Evolutionary conservation across 129 eudicot species (phyloP).

Genomic region (Oenanthe sinensis): DNA sequence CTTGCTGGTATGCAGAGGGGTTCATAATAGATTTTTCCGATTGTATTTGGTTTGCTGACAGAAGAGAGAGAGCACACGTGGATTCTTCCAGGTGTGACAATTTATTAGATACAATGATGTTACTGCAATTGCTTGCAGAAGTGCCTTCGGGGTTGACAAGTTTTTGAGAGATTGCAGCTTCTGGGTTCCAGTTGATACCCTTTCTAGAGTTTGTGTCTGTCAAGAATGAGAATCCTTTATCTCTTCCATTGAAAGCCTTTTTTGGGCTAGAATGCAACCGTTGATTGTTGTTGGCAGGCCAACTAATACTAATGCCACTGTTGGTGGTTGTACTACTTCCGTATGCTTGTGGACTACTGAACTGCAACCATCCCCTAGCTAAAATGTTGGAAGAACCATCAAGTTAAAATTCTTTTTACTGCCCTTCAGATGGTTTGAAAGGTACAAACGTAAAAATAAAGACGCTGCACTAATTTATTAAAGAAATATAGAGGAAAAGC

Average conservation of each 20-base stretch:
- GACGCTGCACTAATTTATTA: not conserved
- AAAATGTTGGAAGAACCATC: not conserved
- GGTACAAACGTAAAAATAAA: not conserved
- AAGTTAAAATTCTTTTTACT: not conserved
- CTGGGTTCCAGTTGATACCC: not conserved
- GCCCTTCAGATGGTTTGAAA: not conserved
- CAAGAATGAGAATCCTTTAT: constrained; percentile 11
- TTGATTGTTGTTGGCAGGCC: constrained; percentile 9
- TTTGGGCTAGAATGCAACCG: constrained; percentile 1
- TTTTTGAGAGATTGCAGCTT: not conserved
- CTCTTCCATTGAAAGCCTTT: constrained; percentile 2
- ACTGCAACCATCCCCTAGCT: constrained; percentile 13
- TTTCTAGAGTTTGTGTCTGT: not conserved
- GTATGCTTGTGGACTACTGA: constrained; percentile 10
- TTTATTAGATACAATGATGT: not conserved
- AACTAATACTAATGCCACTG: constrained; percentile 3
- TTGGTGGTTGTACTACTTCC: not conserved
- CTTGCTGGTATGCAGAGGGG: constrained; percentile 3
- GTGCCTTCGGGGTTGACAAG: not conserved
- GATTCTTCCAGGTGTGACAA: constrained; percentile 9
- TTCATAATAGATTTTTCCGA: not conserved
- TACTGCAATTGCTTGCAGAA: not conserved
- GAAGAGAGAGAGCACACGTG: constrained; percentile 24
- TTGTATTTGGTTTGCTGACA: constrained; percentile 11
- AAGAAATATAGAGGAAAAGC: not conserved